Evolutionary conservation across 192 early-diverging fungal genomes (phyloP).

Genomic region (Gaertneriomyces sp.): DNA sequence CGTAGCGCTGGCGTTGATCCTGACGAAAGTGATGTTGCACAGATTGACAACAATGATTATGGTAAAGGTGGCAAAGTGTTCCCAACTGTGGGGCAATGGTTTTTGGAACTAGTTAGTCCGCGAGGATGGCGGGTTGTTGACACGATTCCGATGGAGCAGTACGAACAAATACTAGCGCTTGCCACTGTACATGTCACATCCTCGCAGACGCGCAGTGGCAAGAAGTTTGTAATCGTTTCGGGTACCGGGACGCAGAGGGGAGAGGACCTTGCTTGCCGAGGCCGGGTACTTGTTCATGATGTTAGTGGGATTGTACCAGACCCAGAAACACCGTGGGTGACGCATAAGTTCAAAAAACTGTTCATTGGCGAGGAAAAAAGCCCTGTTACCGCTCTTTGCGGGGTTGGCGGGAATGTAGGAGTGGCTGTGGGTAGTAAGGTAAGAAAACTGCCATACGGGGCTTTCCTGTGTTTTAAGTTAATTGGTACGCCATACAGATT

Average conservation of each 20-base stretch:
- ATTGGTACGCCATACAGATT: constrained; percentile 44
- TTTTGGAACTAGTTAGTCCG: no score
- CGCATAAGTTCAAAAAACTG: constrained; percentile 83
- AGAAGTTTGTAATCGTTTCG: constrained; percentile 81
- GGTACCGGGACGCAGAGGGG: constrained; percentile 84
- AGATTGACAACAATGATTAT: background rate
- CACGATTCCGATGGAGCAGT: constrained; percentile 64
- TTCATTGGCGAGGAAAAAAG: constrained; percentile 81
- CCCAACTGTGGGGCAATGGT: background rate
- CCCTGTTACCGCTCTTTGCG: constrained; percentile 80
- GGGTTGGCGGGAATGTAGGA: constrained; percentile 79
- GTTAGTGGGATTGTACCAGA: constrained; percentile 97
- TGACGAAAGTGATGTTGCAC: background rate
- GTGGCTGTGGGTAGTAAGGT: constrained; percentile 86
- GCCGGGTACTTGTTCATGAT: constrained; percentile 86
- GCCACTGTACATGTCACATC: constrained; percentile 77
- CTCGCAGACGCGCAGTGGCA: constrained; percentile 77
- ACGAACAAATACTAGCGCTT: constrained; percentile 79
- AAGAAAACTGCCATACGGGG: background rate
- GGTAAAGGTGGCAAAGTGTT: background rate
- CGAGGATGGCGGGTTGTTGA: background rate
- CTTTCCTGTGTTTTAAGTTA: background rate
- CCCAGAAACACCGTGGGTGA: constrained; percentile 87
- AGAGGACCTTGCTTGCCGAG: constrained; percentile 87
- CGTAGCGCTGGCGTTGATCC: background rate